Evolutionary conservation across 805 yeast species (phyloP).

Genomic region (Kurtzmaniella fragi): DNA sequence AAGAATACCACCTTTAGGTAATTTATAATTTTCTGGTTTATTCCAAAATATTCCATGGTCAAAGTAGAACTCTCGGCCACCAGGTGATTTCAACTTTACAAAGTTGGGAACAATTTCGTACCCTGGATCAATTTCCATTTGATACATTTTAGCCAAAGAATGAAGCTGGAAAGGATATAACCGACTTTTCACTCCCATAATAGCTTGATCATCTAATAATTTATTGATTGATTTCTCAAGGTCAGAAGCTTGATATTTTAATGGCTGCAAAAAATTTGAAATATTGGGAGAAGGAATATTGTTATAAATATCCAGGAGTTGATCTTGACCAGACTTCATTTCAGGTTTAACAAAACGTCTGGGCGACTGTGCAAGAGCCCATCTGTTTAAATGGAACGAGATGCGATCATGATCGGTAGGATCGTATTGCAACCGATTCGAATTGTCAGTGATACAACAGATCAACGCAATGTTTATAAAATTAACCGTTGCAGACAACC

Average conservation of each 20-base stretch:
- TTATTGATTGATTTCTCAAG: background rate
- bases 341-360: background rate
- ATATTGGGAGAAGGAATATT: constrained; percentile 25
- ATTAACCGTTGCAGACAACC: constrained; percentile 21
- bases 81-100: constrained; percentile 17
- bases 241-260: constrained; percentile 5
- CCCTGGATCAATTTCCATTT: constrained; percentile 40
- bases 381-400: constrained; percentile 24
- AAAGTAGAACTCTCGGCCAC: constrained; percentile 21
- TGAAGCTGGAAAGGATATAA: constrained; percentile 58
- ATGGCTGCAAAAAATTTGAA: constrained; percentile 10
- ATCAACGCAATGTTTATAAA: background rate
- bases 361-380: constrained; percentile 13
- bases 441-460: too few relatives aligned
- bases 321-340: background rate
- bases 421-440: too few relatives aligned
- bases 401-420: too few relatives aligned
- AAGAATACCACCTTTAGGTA: constrained; percentile 58
- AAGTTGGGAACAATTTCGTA: constrained; percentile 31
- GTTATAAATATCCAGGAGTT: constrained; percentile 30
- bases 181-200: constrained; percentile 42
- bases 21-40: constrained; percentile 37
- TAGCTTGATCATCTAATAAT: background rate
- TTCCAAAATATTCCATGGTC: constrained; percentile 28
- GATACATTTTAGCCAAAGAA: constrained; percentile 57